Conservation (phyloP, 2,329 filamentous ascomycete genomes). For the Penicillium sp. region DNA sequence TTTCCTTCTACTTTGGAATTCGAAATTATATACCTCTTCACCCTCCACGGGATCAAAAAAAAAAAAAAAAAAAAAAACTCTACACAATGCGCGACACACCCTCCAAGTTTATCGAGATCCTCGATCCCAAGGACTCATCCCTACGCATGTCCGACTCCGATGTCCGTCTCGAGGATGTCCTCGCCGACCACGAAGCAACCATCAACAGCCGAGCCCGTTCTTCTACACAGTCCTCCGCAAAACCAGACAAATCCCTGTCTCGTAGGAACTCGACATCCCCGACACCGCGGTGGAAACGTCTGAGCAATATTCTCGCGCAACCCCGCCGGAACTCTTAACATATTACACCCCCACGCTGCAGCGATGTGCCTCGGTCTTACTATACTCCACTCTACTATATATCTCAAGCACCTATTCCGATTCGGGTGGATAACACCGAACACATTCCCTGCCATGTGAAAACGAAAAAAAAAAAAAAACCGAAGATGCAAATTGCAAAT, state of each 20-base stretch:
- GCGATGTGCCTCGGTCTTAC: background rate
- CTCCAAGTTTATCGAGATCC: slow-evolving; percentile 47
- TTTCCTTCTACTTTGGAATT: background rate
- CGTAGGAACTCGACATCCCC: slow-evolving; percentile 27
- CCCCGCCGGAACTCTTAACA: slow-evolving; percentile 27
- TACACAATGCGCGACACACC: slow-evolving; percentile 36
- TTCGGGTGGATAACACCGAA: background rate
- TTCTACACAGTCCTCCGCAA: slow-evolving; percentile 38
- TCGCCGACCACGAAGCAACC: slow-evolving; percentile 41
- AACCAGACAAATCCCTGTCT: slow-evolving; percentile 31
- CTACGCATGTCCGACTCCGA: slow-evolving; percentile 40
- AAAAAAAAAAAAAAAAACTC: background rate
- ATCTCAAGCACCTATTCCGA: background rate
- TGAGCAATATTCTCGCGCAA: slow-evolving; percentile 35
- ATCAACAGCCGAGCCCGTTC: slow-evolving; percentile 36
- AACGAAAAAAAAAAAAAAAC: background rate
- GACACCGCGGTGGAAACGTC: slow-evolving; percentile 34
- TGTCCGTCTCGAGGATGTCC: slow-evolving; percentile 46
- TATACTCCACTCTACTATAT: background rate
- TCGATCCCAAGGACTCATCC: slow-evolving; percentile 38
- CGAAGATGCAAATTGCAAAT: background rate
- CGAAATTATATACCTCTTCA: background rate
- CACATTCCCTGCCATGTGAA: background rate
- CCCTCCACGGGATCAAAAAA: background rate
- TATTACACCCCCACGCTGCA: background rate